Percentiles rank a stretch among this genome's conserved stretches.
Conservation (phyloP, 2,329 filamentous ascomycete genomes). For the Fonsecaea pedrosoi region DNA sequence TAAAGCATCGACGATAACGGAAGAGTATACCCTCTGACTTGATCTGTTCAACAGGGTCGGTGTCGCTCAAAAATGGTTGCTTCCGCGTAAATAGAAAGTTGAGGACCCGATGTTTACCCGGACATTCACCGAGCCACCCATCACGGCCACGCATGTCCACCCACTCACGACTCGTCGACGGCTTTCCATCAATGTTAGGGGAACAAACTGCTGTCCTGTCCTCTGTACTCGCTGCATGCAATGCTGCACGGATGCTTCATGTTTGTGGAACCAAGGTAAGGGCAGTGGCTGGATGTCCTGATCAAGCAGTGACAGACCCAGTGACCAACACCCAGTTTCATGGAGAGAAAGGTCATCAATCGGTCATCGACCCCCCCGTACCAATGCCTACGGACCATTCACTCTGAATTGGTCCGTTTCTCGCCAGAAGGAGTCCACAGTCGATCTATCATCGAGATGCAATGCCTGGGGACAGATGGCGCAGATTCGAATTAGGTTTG, state of each 20-base stretch:
- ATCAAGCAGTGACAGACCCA: too few relatives aligned
- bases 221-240: background rate
- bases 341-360: background rate
- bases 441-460: conserved; percentile 12
- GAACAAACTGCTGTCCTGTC: too few relatives aligned
- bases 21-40: background rate
- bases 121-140: background rate
- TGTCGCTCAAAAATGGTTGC: background rate
- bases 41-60: background rate
- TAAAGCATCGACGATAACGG: conserved; percentile 10
- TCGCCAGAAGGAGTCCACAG: background rate
- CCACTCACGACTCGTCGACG: too few relatives aligned
- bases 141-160: too few relatives aligned
- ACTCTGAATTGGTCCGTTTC: background rate
- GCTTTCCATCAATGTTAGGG: background rate
- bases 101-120: background rate
- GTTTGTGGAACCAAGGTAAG: background rate
- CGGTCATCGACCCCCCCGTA: background rate
- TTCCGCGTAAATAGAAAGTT: background rate
- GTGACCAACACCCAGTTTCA: too few relatives aligned
- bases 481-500: background rate
- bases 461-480: conserved; percentile 6
- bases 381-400: background rate
- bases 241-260: background rate
- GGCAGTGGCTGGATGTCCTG: background rate